Evolutionary conservation across 495 filamentous ascomycete species (phyloP), one percentile per base, ranked within the genome.

Genomic region (Podospora appendiculata): DNA sequence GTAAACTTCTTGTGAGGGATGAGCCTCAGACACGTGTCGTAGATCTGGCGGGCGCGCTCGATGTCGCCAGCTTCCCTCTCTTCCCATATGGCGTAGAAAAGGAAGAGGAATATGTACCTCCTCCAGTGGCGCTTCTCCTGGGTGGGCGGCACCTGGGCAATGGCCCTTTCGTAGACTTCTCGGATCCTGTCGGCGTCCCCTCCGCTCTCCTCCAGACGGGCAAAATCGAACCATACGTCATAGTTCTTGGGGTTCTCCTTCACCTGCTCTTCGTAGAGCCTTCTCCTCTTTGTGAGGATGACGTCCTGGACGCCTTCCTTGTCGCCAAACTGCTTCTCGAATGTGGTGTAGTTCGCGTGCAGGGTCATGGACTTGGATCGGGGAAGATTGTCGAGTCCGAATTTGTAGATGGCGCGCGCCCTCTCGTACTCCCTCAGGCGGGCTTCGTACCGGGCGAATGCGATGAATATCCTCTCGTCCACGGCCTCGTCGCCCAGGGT

Each of bases 81-180:
- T 66, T 96, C 92, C 82, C 85, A 97, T 14, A 95, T 69, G 1
- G 94, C 93, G 69, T 98, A 98, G 72, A 96, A 96, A 43, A 96
- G 81, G 87, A 92, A 98, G 4, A 98, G 79, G 67, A 96, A 98
- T 54, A 98, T 95, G 65, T 98, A 98, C 19, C 93, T 76, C 52
- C 93, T 79, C 93, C 93, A 98, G 68, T 97, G 91, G 38, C 93
- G 81, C 74, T 98, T 98, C 70, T 97, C 93, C 58, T 94, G 88
- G 4, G 89, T 94, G 9, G 93, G 93, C 13, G 93, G 93, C 9
- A 97, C 83, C 59, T 98, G 93, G 32, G 93, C 91, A 61, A 98
- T 95, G 1, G 94, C 93, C 50, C 89, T 81, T 71, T 98, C 94
- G 69, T 97, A 98, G 40, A 93, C 82, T 53, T 97, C 93, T 4